Evolutionary conservation across 2,329 filamentous ascomycete species (phyloP).

Genomic region (Fusarium solani-melongenae): DNA sequence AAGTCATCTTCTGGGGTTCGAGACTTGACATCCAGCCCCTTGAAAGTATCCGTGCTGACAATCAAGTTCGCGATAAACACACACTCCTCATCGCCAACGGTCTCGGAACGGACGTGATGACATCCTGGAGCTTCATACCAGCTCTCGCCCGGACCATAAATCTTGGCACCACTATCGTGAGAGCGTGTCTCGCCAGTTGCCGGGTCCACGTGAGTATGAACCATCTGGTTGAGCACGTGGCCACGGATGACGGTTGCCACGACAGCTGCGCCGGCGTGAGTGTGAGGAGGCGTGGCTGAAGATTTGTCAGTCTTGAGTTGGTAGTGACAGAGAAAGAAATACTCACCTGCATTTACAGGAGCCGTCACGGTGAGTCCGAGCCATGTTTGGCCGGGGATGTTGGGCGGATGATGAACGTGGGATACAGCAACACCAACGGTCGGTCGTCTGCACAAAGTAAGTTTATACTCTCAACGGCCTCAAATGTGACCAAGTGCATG

Average conservation of each 20-base stretch:
- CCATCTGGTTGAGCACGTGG: conserved; percentile 30
- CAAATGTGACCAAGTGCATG: neutral
- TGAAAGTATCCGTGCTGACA: conserved; percentile 19
- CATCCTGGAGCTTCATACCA: conserved; percentile 33
- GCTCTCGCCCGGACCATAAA: conserved; percentile 28
- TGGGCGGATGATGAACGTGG: conserved; percentile 15
- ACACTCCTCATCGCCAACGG: conserved; percentile 20
- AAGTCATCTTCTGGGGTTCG: conserved; percentile 9
- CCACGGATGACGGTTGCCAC: conserved; percentile 24
- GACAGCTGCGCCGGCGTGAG: conserved; percentile 20
- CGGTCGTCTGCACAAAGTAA: conserved; percentile 6
- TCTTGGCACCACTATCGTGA: conserved; percentile 21
- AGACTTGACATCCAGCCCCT: conserved; percentile 15
- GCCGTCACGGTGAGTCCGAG: conserved; percentile 17
- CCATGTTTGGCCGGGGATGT: conserved; percentile 17
- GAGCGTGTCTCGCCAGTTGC: conserved; percentile 2
- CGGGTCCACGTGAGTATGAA: conserved; percentile 17
- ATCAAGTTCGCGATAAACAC: conserved; percentile 25
- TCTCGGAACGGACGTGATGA: conserved; percentile 33
- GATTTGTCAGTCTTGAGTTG: neutral
- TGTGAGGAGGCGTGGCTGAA: conserved; percentile 26
- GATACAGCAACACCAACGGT: conserved; percentile 16
- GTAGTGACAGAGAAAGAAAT: no score
- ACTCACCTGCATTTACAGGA: conserved; percentile 21
- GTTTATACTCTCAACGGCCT: neutral